Base-by-base conservation (phyloP, 2,329 filamentous ascomycete genomes). In the Stemphylium vesicarium region DNA sequence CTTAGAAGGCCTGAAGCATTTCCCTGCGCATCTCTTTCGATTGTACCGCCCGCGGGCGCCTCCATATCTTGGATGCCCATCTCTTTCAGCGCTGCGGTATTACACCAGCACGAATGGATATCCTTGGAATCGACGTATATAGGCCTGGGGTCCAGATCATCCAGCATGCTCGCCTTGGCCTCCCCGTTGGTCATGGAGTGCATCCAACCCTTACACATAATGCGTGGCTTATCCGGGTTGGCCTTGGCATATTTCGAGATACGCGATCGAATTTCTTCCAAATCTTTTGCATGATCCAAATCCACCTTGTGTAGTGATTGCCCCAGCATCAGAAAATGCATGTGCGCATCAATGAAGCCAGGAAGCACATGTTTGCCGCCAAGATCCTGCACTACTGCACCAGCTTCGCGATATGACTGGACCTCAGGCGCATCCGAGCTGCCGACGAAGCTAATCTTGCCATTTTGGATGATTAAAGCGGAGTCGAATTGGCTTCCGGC, bases 91-190 rank as follows among this genome's bases (percentile, higher is more conserved):
- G 81, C 83, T 0, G 81, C 77, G 16, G 76, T 80, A 66, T 81
- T 85, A 66, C 80, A 82, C 83, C 84, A 86, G 0, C 80, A 79
- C 2, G 80, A 82, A 65, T 85, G 83, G 54, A 85, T 64, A 57
- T 85, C 83, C 66, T 84, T 84, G 4, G 82, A 80, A 56, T 85
- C 82, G 55, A 86, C 79, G 60, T 81, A 81, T 45, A 86, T 81
- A 0, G 83, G 82, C 32, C 82, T 73, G 1, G 78, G 71, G 51
- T 82, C 80, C 15, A 82, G 62, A 62, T 81, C 79, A 63, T 85
- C 83, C 7, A 86, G 70, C 73, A 81, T 79, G 42, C 73, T 78
- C 1, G 82, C 77, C 36, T 81, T 71, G 1, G 82, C 81, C 37
- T 78, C 72, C n/a, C 75, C 76, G 35, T 79, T 73, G 1, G 82